These are phyloP conservation scores for Penicillium subrubescens DNA, from an alignment of 495 filamentous ascomycete species.

Conservation along the genomic window DNA sequence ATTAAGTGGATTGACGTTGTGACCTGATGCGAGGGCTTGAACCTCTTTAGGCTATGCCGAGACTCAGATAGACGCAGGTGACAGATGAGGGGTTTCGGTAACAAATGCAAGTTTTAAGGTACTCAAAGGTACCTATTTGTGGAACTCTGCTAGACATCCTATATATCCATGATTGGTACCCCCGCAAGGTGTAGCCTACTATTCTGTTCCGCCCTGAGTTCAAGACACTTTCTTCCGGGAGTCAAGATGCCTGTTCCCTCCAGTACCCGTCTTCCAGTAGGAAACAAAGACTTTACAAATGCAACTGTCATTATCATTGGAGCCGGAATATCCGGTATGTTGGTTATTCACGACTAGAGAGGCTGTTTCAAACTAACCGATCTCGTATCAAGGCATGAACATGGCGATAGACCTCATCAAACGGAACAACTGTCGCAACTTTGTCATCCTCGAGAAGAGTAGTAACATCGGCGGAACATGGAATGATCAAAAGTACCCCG, in stretches of 20 bases:
- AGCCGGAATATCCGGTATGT: slow-evolving; percentile 48
- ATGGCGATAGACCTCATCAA: slow-evolving; percentile 61
- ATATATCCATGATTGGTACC: not conserved
- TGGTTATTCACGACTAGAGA: not conserved
- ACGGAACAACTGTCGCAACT: slow-evolving; percentile 53
- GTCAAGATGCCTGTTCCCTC: slow-evolving; percentile 12
- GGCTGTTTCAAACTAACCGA: not conserved
- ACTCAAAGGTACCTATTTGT: not conserved
- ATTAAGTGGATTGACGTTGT: not conserved
- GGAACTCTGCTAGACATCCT: not conserved
- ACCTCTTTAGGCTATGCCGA: not conserved
- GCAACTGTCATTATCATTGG: slow-evolving; percentile 58
- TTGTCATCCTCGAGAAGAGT: slow-evolving; percentile 58
- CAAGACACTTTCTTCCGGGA: not conserved
- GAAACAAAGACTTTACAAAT: slow-evolving; percentile 39
- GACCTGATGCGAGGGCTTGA: not conserved
- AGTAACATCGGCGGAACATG: slow-evolving; percentile 58
- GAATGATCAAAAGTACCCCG: slow-evolving; percentile 57
- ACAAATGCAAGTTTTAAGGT: not conserved
- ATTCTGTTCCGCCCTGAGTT: not conserved
- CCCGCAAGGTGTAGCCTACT: not conserved
- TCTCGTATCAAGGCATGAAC: slow-evolving; percentile 45
- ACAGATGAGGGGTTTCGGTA: slow-evolving; percentile 15
- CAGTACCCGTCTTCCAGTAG: slow-evolving; percentile 25
- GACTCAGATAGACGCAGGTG: not conserved